Evolutionary conservation across 2,329 filamentous ascomycete genomes (phyloP).

Genomic region (Pseudogymnoascus sp.): DNA sequence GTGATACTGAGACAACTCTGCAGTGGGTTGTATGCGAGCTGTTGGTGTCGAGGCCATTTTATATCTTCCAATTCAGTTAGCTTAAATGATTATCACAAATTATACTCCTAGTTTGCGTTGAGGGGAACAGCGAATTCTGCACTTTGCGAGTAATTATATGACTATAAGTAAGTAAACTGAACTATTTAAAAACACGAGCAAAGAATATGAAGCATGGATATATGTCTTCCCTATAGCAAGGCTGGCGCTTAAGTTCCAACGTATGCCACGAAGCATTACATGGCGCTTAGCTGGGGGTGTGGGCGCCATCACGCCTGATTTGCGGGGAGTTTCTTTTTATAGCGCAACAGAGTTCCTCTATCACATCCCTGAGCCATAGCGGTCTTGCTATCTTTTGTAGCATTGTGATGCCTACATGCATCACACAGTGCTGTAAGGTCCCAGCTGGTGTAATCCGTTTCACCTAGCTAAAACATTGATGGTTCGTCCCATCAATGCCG

Average conservation of each 20-base stretch:
- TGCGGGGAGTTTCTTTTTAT: neutral
- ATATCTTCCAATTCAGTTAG: neutral
- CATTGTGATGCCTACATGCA: neutral
- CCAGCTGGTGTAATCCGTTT: neutral
- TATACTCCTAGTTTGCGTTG: neutral
- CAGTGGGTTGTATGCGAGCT: neutral
- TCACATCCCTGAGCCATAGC: neutral
- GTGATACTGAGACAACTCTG: constrained; percentile 22
- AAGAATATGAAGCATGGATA: neutral
- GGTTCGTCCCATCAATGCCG: neutral
- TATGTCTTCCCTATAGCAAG: neutral
- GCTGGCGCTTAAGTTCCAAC: neutral
- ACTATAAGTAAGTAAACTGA: neutral
- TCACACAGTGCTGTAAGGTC: no score
- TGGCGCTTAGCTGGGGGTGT: neutral
- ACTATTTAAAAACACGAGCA: neutral
- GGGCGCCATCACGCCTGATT: neutral
- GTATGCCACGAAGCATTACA: neutral
- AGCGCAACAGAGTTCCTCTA: neutral
- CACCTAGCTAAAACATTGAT: neutral
- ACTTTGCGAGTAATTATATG: neutral
- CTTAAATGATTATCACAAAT: neutral
- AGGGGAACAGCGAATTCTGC: neutral
- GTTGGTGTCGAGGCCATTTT: neutral
- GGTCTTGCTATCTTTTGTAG: neutral